phyloP scores from a whole-genome alignment of 2,329 filamentous ascomycete genomes.

The Graphilbum fragrans region DNA sequence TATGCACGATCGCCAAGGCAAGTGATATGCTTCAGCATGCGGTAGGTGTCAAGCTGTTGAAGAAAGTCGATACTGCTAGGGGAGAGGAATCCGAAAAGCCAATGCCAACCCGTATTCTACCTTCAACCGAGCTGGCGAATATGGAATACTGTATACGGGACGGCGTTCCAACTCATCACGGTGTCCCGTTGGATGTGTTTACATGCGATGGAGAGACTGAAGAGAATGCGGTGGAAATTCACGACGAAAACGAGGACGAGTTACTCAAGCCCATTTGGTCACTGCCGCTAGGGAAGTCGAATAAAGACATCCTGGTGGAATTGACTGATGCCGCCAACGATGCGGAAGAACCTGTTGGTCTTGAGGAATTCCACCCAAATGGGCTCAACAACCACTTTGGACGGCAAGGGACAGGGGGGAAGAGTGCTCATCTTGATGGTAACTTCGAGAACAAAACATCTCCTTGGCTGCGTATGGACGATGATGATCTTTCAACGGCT shows the following conservation, averaged over 20 bases:
- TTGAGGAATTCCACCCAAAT: background rate
- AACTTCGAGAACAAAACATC: no score
- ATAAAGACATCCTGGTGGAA: slow-evolving; percentile 7
- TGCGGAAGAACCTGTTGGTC: background rate
- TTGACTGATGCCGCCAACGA: background rate
- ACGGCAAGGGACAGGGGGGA: no score
- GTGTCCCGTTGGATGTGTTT: slow-evolving; percentile 11
- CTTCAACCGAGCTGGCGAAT: slow-evolving; percentile 6
- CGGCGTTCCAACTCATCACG: slow-evolving; percentile 19
- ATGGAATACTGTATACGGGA: slow-evolving; percentile 15
- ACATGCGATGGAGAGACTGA: slow-evolving; percentile 1
- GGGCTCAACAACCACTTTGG: background rate
- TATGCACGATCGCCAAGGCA: slow-evolving; percentile 53
- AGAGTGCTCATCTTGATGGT: no score
- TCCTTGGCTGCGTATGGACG: no score
- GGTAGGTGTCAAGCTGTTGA: background rate
- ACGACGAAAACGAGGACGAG: slow-evolving; percentile 1
- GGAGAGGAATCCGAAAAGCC: background rate
- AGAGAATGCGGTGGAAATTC: slow-evolving; percentile 4
- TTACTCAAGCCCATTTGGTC: slow-evolving; percentile 9
- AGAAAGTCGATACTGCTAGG: background rate
- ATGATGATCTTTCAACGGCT: no score
- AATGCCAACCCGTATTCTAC: background rate
- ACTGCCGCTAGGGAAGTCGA: slow-evolving; percentile 7
- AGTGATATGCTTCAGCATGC: background rate